Conservation (phyloP, 345 rosid genomes). For the Populus ilicifolia region DNA sequence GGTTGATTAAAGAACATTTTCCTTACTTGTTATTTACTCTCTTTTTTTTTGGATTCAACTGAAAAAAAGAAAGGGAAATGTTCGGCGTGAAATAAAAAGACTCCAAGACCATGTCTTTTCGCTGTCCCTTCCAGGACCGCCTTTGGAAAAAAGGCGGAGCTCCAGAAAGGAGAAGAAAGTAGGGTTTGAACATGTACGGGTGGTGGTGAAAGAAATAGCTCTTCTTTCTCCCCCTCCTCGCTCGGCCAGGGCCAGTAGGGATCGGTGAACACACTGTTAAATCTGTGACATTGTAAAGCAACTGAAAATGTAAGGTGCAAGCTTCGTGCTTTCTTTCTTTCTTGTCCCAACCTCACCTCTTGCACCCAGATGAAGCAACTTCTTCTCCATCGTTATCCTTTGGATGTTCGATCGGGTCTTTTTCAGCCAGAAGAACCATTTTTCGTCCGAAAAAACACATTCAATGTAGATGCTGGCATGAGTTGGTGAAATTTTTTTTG, state of each 20-base stretch:
- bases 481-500: too few relatives aligned
- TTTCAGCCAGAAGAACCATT: neutral
- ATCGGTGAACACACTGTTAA: too few relatives aligned
- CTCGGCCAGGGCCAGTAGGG: neutral
- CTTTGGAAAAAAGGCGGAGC: neutral
- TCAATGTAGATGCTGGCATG: neutral
- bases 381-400: neutral
- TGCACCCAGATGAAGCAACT: neutral
- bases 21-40: too few relatives aligned
- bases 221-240: neutral
- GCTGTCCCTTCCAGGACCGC: neutral
- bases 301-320: neutral
- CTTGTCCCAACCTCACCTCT: neutral
- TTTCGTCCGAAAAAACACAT: neutral
- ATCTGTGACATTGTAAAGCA: neutral
- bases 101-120: neutral
- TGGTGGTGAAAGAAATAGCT: neutral
- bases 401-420: neutral
- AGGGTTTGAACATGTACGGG: neutral
- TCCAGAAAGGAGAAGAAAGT: neutral
- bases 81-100: too few relatives aligned
- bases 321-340: neutral
- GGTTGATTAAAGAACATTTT: too few relatives aligned
- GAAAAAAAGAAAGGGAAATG: too few relatives aligned
- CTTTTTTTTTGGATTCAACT: too few relatives aligned